A percentile compares a stretch with the other conserved stretches of the same genome.
These are phyloP conservation scores for Aspergillus versicolor DNA, from an alignment of 2,329 filamentous ascomycete species.

Conservation along the genomic window DNA sequence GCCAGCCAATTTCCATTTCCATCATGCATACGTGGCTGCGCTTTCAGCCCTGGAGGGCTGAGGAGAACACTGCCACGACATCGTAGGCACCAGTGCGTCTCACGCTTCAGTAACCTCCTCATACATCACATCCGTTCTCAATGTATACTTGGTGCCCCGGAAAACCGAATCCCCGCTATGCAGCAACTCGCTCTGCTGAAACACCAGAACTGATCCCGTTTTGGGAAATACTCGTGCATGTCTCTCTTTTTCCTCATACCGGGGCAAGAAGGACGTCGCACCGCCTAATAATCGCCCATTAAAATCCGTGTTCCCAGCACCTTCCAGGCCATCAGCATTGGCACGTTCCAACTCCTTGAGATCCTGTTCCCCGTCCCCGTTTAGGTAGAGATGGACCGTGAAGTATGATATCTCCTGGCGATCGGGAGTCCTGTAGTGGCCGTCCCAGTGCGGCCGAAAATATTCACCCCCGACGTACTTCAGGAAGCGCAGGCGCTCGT, in stretches of 20 bases:
- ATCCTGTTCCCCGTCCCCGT: conserved; percentile 43
- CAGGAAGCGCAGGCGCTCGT: conserved; percentile 73
- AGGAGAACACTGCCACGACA: not conserved
- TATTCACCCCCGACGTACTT: conserved; percentile 71
- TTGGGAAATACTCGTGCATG: conserved; percentile 48
- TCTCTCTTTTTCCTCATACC: conserved; percentile 31
- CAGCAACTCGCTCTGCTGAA: conserved; percentile 54
- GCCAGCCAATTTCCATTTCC: no score
- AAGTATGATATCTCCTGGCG: conserved; percentile 51
- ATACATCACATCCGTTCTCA: conserved; percentile 59
- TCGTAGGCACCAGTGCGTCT: no score
- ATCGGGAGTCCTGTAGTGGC: conserved; percentile 59
- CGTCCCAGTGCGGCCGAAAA: conserved; percentile 72
- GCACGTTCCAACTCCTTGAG: conserved; percentile 25
- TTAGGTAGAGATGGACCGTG: conserved; percentile 59
- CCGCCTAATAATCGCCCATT: conserved; percentile 49
- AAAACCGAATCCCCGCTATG: conserved; percentile 58
- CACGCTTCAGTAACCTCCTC: not conserved
- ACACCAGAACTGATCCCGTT: conserved; percentile 54
- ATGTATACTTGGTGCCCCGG: conserved; percentile 54
- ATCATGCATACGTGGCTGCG: no score
- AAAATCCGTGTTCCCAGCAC: conserved; percentile 22
- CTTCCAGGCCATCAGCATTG: conserved; percentile 18
- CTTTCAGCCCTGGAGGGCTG: not conserved
- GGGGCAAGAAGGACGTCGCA: conserved; percentile 53